Conservation (phyloP, 2,329 filamentous ascomycete species). For the Clonostachys solani region DNA sequence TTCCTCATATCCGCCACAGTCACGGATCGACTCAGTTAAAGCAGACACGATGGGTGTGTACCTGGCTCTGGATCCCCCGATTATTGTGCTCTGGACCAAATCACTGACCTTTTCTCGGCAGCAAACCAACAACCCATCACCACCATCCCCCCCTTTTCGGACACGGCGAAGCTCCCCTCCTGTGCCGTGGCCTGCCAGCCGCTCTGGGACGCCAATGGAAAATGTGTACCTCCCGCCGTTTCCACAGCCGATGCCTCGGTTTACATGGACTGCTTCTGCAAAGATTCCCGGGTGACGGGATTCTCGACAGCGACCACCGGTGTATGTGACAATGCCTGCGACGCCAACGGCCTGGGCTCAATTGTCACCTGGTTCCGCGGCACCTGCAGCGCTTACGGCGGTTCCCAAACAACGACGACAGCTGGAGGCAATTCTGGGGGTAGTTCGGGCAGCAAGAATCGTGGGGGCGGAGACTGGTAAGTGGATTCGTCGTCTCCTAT, state of each 20-base stretch:
- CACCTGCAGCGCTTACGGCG: conserved; percentile 50
- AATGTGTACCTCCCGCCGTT: conserved; percentile 59
- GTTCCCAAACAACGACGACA: conserved; percentile 7
- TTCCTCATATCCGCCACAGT: no score
- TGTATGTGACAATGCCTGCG: conserved; percentile 60
- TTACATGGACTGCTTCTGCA: conserved; percentile 73
- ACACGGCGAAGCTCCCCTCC: conserved; percentile 44
- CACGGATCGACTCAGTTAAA: no score
- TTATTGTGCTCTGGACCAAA: background rate
- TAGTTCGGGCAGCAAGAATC: conserved; percentile 6
- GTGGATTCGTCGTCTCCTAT: conserved; percentile 7
- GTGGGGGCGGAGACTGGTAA: conserved; percentile 40
- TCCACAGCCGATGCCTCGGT: conserved; percentile 40
- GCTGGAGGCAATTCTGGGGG: conserved; percentile 6
- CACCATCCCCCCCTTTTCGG: conserved; percentile 51
- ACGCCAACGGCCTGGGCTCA: conserved; percentile 39
- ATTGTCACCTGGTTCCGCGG: conserved; percentile 68
- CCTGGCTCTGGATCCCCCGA: no score
- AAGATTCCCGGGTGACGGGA: conserved; percentile 50
- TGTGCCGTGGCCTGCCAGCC: conserved; percentile 57
- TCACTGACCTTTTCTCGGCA: background rate
- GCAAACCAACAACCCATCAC: conserved; percentile 25
- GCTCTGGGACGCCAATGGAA: conserved; percentile 67
- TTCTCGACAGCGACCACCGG: conserved; percentile 53
- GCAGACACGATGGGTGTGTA: no score